phyloP scores from a whole-genome alignment of 805 yeast species.

The Cephaloascus fragrans region DNA sequence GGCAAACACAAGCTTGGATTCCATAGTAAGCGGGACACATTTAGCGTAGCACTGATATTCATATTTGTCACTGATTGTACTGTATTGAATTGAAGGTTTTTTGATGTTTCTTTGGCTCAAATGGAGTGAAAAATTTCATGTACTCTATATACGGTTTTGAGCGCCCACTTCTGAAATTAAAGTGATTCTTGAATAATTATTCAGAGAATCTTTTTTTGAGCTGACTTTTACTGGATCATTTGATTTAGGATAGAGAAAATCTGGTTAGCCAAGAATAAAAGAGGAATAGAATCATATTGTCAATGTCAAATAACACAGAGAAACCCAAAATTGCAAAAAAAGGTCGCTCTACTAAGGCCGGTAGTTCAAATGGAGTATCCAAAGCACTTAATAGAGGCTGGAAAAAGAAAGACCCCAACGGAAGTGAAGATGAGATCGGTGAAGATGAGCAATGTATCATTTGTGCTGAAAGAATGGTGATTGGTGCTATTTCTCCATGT shows the following conservation, averaged over 20 bases:
- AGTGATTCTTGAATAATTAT: too few relatives aligned
- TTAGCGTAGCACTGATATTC: slow-evolving; percentile 73
- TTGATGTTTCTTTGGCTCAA: too few relatives aligned
- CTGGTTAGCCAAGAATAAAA: too few relatives aligned
- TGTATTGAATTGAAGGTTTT: too few relatives aligned
- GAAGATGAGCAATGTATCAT: slow-evolving; percentile 57
- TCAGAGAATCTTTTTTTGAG: too few relatives aligned
- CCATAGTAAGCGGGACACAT: slow-evolving; percentile 46
- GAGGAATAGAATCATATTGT: too few relatives aligned
- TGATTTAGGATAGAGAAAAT: too few relatives aligned
- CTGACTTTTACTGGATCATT: too few relatives aligned
- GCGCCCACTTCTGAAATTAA: too few relatives aligned
- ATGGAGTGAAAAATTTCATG: too few relatives aligned
- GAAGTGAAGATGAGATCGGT: slow-evolving; percentile 18
- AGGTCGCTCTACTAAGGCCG: not conserved
- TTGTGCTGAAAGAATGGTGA: slow-evolving; percentile 66
- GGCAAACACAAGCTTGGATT: slow-evolving; percentile 69
- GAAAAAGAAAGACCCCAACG: slow-evolving; percentile 3
- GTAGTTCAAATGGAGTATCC: not conserved
- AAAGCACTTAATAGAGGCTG: not conserved
- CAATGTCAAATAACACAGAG: not conserved
- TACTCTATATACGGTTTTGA: too few relatives aligned
- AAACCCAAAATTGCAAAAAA: not conserved
- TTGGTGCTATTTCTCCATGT: slow-evolving; percentile 71
- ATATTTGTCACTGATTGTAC: too few relatives aligned